Percentiles rank a stretch among this genome's conserved stretches.
Evolutionary conservation across 2,329 filamentous ascomycete genomes (phyloP).

Genomic region (Dactylellina sp.): DNA sequence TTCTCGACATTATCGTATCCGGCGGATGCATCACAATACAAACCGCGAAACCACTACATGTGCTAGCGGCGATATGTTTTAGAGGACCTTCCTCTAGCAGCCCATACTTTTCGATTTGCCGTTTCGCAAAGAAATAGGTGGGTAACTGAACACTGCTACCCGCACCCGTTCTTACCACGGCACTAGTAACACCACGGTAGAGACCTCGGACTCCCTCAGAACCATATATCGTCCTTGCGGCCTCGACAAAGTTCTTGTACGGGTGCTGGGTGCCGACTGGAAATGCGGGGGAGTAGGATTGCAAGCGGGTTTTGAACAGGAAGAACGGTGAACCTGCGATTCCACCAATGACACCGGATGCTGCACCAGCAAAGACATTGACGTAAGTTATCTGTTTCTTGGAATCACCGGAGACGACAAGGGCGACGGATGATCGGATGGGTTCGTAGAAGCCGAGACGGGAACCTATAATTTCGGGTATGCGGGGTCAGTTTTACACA

Average conservation of each 20-base stretch:
- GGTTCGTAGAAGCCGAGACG: conserved; percentile 98
- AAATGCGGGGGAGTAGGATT: conserved; percentile 90
- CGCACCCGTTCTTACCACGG: conserved; percentile 95
- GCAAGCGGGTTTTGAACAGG: conserved; percentile 94
- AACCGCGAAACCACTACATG: conserved; percentile 92
- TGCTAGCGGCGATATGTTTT: conserved; percentile 87
- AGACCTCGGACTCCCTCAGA: conserved; percentile 82
- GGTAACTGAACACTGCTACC: conserved; percentile 95
- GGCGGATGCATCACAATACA: conserved; percentile 98
- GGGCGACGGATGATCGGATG: conserved; percentile 78
- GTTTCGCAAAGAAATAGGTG: conserved; percentile 98
- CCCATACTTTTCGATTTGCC: conserved; percentile 81
- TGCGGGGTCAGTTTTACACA: neutral
- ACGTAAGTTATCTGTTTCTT: conserved; percentile 85
- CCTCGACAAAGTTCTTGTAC: conserved; percentile 87
- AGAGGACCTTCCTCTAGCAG: conserved; percentile 91
- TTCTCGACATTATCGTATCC: conserved; percentile 97
- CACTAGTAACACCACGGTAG: conserved; percentile 89
- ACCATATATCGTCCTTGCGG: conserved; percentile 80
- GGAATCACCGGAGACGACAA: conserved; percentile 76
- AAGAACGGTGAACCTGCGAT: conserved; percentile 97
- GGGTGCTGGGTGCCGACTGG: conserved; percentile 97
- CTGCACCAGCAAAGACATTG: conserved; percentile 92
- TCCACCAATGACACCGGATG: conserved; percentile 89
- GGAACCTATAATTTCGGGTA: too few species aligned